Evolutionary conservation across 2,329 filamentous ascomycete species (phyloP), one percentile per base, ranked within the genome.

Genomic region (Grosmannia penicillata): DNA sequence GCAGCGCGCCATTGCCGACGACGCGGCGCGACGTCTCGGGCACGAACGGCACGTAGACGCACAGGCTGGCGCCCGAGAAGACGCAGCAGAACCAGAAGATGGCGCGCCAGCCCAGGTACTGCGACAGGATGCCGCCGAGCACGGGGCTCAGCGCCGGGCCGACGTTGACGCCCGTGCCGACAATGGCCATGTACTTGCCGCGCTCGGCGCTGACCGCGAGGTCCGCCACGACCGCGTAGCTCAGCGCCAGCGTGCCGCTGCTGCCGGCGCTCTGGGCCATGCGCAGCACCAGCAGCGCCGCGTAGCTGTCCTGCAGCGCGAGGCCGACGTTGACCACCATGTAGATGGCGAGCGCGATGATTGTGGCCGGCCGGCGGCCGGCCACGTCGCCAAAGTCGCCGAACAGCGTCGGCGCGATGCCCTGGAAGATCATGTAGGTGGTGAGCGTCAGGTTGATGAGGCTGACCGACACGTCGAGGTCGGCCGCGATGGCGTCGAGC

Each of bases 21-120:
- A 78, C 65, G 28, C 65, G 69, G 18, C 70, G 64, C 41, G 66
- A 67, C 8, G 70, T 75, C 53, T 75, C 70, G 0, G 76, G 78
- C 8, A 78, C 61, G 6, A 70, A 60, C 10, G 78, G 46, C 3
- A 66, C 48, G 42, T 72, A 71, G 0, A 72, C 63, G 3, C 78
- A 42, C 22, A 78, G 53, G 53, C 69, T 71, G 1, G 57, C 54
- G 4, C 54, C 53, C 15, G 63, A 57, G 26, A 70, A 56, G 27
- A 82, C 76, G 27, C 70, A 63, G 40, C 78, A 63, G 49, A 81
- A 79, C 76, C 76, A 82, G 48, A 82, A 82, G 40, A 80, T 72
- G 39, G 70, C 64, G n/a, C 70, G 60, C 78, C 78, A 83, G 8
- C 73, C 75, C 0, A 79, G 61, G 43, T 69, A 78, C 45, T 79